Percentiles rank a stretch among this genome's conserved stretches.
phyloP scores from a whole-genome alignment of 225 moss, liverwort and hornwort genomes.

The Asterella californica region DNA sequence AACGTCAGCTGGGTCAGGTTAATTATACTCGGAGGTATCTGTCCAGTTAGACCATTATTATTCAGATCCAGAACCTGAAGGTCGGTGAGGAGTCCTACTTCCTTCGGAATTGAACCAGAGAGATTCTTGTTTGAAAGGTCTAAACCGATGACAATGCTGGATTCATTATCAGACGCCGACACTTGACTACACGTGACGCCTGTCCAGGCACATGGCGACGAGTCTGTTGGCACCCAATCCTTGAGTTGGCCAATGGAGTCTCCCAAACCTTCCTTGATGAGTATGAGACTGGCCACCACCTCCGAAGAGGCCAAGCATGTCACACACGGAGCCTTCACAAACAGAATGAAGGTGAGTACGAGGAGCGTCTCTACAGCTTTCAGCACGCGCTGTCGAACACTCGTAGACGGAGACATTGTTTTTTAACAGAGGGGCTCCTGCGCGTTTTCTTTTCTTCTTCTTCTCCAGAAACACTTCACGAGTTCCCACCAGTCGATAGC shows the following conservation, averaged over 20 bases:
- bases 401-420: slow-evolving; percentile 4
- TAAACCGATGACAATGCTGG: slow-evolving; percentile 34
- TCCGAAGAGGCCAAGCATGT: slow-evolving; percentile 7
- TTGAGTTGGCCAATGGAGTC: slow-evolving; percentile 26
- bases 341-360: not conserved
- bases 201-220: slow-evolving; percentile 40
- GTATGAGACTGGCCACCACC: slow-evolving; percentile 29
- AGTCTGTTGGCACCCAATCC: slow-evolving; percentile 34
- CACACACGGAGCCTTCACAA: not conserved
- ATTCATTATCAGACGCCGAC: slow-evolving; percentile 14
- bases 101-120: slow-evolving; percentile 41
- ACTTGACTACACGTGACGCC: slow-evolving; percentile 35
- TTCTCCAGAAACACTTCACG: not conserved
- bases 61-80: slow-evolving; percentile 38
- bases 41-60: slow-evolving; percentile 31
- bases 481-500: not conserved
- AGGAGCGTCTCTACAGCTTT: not conserved
- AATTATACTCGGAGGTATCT: slow-evolving; percentile 24
- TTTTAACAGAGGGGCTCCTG: too few relatives aligned
- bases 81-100: slow-evolving; percentile 39
- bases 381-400: not conserved
- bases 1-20: slow-evolving; percentile 38
- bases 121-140: slow-evolving; percentile 50
- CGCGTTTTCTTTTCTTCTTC: not conserved
- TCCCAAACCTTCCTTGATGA: slow-evolving; percentile 36